Conservation (phyloP, 345 rosid species). For the Camelina laxa region DNA sequence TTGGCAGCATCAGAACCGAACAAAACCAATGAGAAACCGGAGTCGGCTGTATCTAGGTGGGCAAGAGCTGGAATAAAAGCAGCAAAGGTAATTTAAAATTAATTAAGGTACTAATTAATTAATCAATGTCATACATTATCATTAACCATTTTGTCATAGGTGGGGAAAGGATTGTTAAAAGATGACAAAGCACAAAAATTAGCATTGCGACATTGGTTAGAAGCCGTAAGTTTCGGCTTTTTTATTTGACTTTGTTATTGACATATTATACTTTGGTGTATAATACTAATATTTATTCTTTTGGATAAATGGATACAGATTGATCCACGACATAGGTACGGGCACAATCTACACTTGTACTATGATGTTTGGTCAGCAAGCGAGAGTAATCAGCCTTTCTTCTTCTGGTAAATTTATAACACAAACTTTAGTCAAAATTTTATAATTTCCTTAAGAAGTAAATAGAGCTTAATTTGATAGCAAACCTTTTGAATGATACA, state of each 20-base stretch:
- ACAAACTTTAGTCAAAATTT: constrained; percentile 13
- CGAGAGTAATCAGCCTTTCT: constrained; percentile 71
- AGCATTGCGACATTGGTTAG: constrained; percentile 94
- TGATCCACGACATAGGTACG: constrained; percentile 86
- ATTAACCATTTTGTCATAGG: constrained; percentile 44
- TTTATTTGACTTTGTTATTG: background rate
- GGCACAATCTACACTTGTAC: constrained; percentile 74
- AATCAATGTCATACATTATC: constrained; percentile 10
- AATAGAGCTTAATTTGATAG: background rate
- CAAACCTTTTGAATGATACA: constrained; percentile 25
- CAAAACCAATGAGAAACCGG: constrained; percentile 65
- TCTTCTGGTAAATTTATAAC: constrained; percentile 60
- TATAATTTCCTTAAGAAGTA: no score
- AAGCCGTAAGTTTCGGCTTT: constrained; percentile 73
- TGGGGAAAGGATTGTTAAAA: constrained; percentile 86
- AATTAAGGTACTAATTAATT: background rate
- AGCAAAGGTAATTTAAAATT: constrained; percentile 62
- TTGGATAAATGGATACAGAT: constrained; percentile 56
- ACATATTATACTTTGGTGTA: background rate
- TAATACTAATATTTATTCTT: background rate
- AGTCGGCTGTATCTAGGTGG: constrained; percentile 86
- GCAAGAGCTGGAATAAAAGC: constrained; percentile 93
- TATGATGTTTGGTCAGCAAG: constrained; percentile 67
- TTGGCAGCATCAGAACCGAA: constrained; percentile 71
- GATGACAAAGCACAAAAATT: constrained; percentile 90